A percentile compares a stretch with the other conserved stretches of the same genome.
phyloP scores from a whole-genome alignment of 2,329 filamentous ascomycete species.

The Fusarium tanahbumbuense region DNA sequence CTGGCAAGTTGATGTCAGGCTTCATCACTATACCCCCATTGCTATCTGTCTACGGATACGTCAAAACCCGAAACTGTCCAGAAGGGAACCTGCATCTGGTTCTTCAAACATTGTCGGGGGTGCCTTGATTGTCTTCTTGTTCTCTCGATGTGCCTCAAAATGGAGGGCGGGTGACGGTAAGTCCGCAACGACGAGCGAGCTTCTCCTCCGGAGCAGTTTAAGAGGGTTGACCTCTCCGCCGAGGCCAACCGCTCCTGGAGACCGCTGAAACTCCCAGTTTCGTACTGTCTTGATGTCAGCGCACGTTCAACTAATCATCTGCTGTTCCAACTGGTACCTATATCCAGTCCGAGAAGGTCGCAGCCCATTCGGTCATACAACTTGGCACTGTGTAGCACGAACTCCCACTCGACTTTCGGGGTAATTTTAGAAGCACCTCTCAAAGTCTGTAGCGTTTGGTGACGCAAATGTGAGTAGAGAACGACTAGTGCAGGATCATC shows the following conservation, averaged over 20 bases:
- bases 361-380: slow-evolving; percentile 94
- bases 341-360: slow-evolving; percentile 85
- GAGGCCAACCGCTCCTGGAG: slow-evolving; percentile 51
- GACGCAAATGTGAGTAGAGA: slow-evolving; percentile 86
- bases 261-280: slow-evolving; percentile 83
- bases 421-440: slow-evolving; percentile 85
- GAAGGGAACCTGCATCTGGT: slow-evolving; percentile 86
- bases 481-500: slow-evolving; percentile 92
- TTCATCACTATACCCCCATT: background rate
- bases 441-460: slow-evolving; percentile 83
- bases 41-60: background rate
- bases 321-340: slow-evolving; percentile 67
- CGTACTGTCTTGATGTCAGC: slow-evolving; percentile 64
- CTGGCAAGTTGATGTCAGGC: background rate
- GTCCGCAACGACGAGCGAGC: slow-evolving; percentile 84
- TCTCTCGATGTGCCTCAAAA: slow-evolving; percentile 54
- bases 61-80: slow-evolving; percentile 94
- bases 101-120: slow-evolving; percentile 87
- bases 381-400: slow-evolving; percentile 85
- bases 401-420: slow-evolving; percentile 85
- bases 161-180: slow-evolving; percentile 61
- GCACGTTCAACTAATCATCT: background rate
- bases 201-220: slow-evolving; percentile 75
- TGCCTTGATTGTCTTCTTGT: slow-evolving; percentile 60
- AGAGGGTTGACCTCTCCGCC: slow-evolving; percentile 70